Evolutionary conservation across 768 basidiomycete genomes (phyloP).

Genomic region (Paxillus rubicundulus): DNA sequence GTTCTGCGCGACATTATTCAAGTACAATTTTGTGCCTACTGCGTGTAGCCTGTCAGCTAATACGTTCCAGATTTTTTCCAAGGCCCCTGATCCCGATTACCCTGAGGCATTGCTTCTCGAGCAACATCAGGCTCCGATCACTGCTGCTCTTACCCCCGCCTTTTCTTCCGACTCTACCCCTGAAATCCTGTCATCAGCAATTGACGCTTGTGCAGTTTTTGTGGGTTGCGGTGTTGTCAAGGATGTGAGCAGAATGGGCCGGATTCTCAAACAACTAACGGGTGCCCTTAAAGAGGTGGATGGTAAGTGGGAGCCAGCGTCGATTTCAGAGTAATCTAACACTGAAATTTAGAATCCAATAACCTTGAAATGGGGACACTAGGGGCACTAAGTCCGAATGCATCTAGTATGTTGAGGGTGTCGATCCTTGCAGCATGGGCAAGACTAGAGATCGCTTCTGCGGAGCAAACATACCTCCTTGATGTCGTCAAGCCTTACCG

Average conservation of each 20-base stretch:
- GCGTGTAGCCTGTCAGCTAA: conserved; percentile 4
- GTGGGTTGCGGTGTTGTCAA: conserved; percentile 94
- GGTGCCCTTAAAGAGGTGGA: conserved; percentile 87
- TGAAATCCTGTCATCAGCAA: conserved; percentile 89
- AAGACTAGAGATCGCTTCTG: conserved; percentile 78
- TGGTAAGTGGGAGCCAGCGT: conserved; percentile 43
- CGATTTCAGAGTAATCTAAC: conserved; percentile 5
- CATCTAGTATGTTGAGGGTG: conserved; percentile 90
- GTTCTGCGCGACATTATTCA: conserved; percentile 92
- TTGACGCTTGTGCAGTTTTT: conserved; percentile 91
- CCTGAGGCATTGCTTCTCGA: conserved; percentile 87
- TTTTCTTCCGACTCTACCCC: conserved; percentile 95
- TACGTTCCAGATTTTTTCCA: conserved; percentile 71
- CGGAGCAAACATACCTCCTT: conserved; percentile 69
- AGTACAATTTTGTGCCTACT: conserved; percentile 40
- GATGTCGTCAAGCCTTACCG: conserved; percentile 83
- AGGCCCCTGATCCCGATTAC: conserved; percentile 88
- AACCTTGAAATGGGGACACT: conserved; percentile 85
- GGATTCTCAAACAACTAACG: conserved; percentile 86
- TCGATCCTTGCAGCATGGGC: conserved; percentile 96
- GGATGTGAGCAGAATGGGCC: conserved; percentile 87
- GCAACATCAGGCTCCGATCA: conserved; percentile 97
- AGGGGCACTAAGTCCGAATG: conserved; percentile 86
- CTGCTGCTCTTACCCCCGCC: conserved; percentile 93
- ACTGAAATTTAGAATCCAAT: conserved; percentile 59